A percentile compares a stretch with the other conserved stretches of the same genome.
phyloP scores from a whole-genome alignment of 805 yeast genomes.

The Henningerozyma blattae region DNA sequence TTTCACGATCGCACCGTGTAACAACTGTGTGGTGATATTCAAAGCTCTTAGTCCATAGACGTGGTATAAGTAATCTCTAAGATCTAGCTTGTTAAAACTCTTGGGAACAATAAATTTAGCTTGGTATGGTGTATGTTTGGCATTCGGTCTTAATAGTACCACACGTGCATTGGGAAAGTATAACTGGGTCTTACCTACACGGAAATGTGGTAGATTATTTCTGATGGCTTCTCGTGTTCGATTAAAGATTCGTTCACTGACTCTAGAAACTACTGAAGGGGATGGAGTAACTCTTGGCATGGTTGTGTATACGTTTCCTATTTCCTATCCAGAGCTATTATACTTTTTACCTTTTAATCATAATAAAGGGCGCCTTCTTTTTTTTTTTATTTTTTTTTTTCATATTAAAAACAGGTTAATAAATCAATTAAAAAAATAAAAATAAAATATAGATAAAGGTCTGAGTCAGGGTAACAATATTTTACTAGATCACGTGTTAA shows the following conservation, averaged over 20 bases:
- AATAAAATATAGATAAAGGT: too few species aligned
- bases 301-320: neutral
- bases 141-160: conserved; percentile 75
- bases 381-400: too few species aligned
- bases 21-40: conserved; percentile 74
- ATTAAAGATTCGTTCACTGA: conserved; percentile 21
- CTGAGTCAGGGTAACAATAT: too few species aligned
- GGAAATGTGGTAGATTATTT: conserved; percentile 65
- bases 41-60: conserved; percentile 84
- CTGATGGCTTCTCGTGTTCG: conserved; percentile 40
- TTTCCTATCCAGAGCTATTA: too few species aligned
- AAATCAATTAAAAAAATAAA: too few species aligned
- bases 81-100: conserved; percentile 84
- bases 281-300: too few species aligned
- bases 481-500: too few species aligned
- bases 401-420: neutral
- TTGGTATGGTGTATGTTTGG: conserved; percentile 95
- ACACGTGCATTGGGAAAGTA: conserved; percentile 82
- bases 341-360: too few species aligned
- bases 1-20: conserved; percentile 54
- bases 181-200: conserved; percentile 60
- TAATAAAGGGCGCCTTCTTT: too few species aligned
- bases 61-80: conserved; percentile 86
- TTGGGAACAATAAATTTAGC: conserved; percentile 94
- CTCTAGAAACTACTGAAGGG: conserved; percentile 3